Evolutionary conservation across 805 yeast genomes (phyloP).

Genomic region (Torulaspora gathmanii): DNA sequence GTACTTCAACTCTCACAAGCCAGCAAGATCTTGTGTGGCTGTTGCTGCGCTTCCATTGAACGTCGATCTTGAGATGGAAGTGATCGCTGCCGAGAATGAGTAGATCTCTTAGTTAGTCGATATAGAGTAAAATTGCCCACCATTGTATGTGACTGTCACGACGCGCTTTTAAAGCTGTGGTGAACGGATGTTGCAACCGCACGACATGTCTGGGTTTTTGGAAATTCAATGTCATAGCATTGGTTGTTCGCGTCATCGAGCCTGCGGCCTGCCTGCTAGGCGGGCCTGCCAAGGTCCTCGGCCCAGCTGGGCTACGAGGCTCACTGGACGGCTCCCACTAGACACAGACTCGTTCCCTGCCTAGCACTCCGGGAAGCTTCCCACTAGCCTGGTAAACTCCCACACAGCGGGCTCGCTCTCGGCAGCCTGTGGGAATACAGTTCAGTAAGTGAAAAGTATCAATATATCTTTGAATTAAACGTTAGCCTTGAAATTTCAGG

Average conservation of each 20-base stretch:
- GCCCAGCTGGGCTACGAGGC: neutral
- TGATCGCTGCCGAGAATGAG: slow-evolving; percentile 70
- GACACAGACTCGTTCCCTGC: no score
- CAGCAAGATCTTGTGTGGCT: slow-evolving; percentile 98
- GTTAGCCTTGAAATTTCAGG: neutral
- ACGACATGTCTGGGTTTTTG: neutral
- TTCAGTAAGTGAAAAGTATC: slow-evolving; percentile 4
- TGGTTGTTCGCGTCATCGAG: neutral
- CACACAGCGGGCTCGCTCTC: neutral
- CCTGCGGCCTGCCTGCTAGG: neutral
- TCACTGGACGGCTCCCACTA: neutral
- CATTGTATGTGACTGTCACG: neutral
- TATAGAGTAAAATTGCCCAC: neutral
- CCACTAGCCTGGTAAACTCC: no score
- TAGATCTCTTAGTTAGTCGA: slow-evolving; percentile 6
- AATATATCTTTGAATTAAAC: neutral
- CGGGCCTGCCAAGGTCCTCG: neutral
- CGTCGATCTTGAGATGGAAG: slow-evolving; percentile 82
- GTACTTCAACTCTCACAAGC: slow-evolving; percentile 73
- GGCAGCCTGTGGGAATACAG: neutral
- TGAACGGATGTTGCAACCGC: neutral
- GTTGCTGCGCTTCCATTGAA: slow-evolving; percentile 88
- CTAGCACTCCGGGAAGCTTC: neutral
- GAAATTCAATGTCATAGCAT: neutral
- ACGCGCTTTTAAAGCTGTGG: neutral